Conservation (phyloP, 305 asterid species). For the Fraxinus sp. region DNA sequence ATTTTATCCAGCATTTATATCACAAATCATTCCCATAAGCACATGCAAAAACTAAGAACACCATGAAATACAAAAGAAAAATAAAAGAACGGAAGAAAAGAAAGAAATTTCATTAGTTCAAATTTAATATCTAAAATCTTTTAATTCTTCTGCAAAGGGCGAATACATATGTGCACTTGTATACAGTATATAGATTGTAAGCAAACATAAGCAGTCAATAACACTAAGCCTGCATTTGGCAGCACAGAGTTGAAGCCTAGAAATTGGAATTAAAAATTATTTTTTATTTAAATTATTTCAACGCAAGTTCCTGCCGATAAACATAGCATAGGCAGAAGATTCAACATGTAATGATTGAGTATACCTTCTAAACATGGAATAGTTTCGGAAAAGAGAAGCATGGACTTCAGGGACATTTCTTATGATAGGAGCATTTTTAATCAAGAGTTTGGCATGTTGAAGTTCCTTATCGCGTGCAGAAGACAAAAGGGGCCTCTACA, state of each 20-base stretch:
- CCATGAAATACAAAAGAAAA: background rate
- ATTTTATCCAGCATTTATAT: background rate
- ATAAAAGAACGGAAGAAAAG: background rate
- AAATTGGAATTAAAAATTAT: background rate
- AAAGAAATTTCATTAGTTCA: background rate
- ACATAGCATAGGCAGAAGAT: background rate
- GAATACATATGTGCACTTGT: background rate
- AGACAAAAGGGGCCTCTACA: slow-evolving; percentile 42
- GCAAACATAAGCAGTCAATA: background rate
- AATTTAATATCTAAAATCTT: background rate
- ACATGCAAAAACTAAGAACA: background rate
- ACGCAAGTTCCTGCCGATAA: background rate
- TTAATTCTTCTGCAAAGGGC: background rate
- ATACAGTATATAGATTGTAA: background rate
- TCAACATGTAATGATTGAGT: background rate
- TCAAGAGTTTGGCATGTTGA: slow-evolving; percentile 41
- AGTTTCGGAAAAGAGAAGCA: slow-evolving; percentile 52
- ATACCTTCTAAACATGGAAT: slow-evolving; percentile 58
- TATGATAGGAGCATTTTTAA: slow-evolving; percentile 46
- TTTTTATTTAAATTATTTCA: background rate
- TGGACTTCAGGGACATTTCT: slow-evolving; percentile 36
- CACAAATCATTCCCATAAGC: background rate
- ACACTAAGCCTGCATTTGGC: background rate
- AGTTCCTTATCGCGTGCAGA: slow-evolving; percentile 52
- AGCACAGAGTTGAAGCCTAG: background rate